phyloP scores from a whole-genome alignment of 148 eudicot genomes.

The Suaeda aralocaspica region DNA sequence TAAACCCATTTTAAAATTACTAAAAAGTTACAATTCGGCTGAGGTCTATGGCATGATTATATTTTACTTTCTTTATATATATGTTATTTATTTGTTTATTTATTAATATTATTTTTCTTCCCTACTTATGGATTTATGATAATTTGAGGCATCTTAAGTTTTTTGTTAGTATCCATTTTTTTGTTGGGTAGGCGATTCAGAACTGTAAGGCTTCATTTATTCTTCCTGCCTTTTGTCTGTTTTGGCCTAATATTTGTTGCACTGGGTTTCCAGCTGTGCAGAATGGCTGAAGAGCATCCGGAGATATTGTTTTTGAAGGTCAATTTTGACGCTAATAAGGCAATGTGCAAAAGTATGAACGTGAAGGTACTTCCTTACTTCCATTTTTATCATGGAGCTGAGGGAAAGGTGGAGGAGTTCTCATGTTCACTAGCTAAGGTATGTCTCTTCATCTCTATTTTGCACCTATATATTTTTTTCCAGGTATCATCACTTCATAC shows the following conservation, averaged over 20 bases:
- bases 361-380: constrained; percentile 97
- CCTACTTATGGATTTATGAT: background rate
- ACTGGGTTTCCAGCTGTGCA: constrained; percentile 66
- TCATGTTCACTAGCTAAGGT: constrained; percentile 98
- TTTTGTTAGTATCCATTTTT: background rate
- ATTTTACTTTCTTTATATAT: too few species aligned
- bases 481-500: background rate
- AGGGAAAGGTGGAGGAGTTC: constrained; percentile 80
- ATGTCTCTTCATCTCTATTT: constrained; percentile 7
- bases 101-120: too few species aligned
- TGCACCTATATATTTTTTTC: background rate
- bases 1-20: background rate
- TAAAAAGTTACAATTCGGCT: too few species aligned
- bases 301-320: constrained; percentile 91
- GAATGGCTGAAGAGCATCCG: constrained; percentile 73
- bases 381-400: constrained; percentile 95
- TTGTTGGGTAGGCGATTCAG: background rate
- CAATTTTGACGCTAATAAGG: constrained; percentile 90
- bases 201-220: background rate
- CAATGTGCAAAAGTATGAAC: constrained; percentile 94
- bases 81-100: too few species aligned
- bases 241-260: constrained; percentile 20
- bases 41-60: too few species aligned
- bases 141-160: background rate
- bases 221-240: background rate